Evolutionary conservation across 495 filamentous ascomycete species (phyloP).

Genomic region (Saxophila tyrrhenica): DNA sequence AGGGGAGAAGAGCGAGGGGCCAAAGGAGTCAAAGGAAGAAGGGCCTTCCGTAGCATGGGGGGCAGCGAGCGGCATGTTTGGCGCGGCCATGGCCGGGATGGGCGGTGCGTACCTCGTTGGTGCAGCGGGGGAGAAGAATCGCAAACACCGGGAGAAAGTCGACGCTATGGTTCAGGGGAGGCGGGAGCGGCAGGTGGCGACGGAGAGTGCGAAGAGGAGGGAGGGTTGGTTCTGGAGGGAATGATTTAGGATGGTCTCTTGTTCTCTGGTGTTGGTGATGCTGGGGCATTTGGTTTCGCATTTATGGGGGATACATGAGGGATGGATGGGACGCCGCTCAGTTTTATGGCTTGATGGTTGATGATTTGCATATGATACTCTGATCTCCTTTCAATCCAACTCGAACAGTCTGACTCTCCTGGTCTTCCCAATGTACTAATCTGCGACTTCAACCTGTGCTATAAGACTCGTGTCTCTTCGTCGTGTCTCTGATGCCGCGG

Average conservation of each 20-base stretch:
- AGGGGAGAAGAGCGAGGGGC: background rate
- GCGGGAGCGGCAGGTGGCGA: background rate
- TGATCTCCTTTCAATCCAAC: background rate
- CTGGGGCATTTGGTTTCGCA: background rate
- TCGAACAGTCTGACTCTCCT: too few species aligned
- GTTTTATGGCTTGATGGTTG: background rate
- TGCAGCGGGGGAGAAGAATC: too few species aligned
- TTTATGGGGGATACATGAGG: background rate
- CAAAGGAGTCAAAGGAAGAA: too few species aligned
- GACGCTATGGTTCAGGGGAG: constrained; percentile 50
- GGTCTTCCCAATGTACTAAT: too few species aligned
- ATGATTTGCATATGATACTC: background rate
- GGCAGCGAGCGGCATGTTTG: too few species aligned
- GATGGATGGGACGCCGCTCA: background rate
- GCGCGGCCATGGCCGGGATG: too few species aligned
- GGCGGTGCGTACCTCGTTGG: too few species aligned
- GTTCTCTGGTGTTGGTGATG: background rate
- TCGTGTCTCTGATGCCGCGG: too few species aligned
- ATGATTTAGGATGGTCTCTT: background rate
- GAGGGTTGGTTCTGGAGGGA: background rate
- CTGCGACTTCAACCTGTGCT: too few species aligned
- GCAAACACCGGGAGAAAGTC: too few species aligned
- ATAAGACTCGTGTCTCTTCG: too few species aligned
- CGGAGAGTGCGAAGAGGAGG: background rate
- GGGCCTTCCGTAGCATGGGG: too few species aligned